Conservation (phyloP, 2,329 filamentous ascomycete species). For the Hirsutella rhossiliensis region DNA sequence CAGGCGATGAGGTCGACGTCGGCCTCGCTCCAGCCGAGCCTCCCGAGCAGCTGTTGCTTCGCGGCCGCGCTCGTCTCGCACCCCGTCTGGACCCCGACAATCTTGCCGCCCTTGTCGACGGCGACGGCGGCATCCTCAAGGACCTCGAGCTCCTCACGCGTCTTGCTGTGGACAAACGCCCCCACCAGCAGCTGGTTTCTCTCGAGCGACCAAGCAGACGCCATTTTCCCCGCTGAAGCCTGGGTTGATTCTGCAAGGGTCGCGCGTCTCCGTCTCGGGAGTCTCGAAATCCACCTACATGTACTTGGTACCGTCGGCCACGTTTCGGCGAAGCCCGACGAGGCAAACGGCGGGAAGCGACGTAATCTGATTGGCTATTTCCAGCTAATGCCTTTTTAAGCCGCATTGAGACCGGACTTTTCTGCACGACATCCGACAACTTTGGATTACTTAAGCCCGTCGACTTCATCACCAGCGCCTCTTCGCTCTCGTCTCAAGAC, state of each 20-base stretch:
- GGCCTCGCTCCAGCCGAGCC: constrained; percentile 30
- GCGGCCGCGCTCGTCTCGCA: constrained; percentile 17
- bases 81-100: constrained; percentile 32
- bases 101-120: constrained; percentile 36
- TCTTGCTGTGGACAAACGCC: constrained; percentile 42
- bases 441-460: no score
- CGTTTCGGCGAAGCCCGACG: no score
- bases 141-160: constrained; percentile 35
- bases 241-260: neutral
- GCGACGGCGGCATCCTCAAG: constrained; percentile 37
- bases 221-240: constrained; percentile 1
- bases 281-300: no score
- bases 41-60: constrained; percentile 21
- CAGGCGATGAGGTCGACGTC: constrained; percentile 24
- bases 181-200: constrained; percentile 38
- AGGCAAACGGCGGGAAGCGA: no score
- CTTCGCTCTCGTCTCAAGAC: no score
- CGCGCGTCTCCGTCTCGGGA: neutral
- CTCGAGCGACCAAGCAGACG: neutral
- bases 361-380: no score
- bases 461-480: no score
- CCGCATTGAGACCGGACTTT: no score
- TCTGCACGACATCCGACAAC: no score
- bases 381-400: no score
- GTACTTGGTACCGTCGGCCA: no score